phyloP scores from a whole-genome alignment of 805 yeast genomes.

The Debaryomyces maramus region DNA sequence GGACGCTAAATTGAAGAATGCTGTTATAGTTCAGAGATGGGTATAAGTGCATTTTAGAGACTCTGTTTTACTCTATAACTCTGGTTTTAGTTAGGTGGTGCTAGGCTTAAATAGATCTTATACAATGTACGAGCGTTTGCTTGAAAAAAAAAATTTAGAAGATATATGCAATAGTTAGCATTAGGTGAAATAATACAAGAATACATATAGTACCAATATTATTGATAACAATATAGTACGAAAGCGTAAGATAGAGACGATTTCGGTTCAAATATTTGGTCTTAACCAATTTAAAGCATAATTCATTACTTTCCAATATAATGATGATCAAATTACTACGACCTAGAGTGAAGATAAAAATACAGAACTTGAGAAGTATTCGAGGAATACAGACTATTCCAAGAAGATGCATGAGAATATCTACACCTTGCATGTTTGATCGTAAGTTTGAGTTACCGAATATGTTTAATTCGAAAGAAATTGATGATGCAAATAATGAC shows the following conservation, averaged over 20 bases:
- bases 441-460: background rate
- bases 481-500: background rate
- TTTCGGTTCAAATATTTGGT: too few species aligned
- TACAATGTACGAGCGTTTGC: background rate
- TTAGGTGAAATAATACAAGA: too few species aligned
- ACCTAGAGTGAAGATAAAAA: conserved; percentile 6
- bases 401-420: background rate
- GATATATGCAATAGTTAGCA: too few species aligned
- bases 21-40: conserved; percentile 94
- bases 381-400: background rate
- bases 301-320: background rate
- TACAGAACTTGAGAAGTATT: background rate
- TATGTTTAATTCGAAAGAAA: background rate
- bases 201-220: too few species aligned
- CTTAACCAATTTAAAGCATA: too few species aligned
- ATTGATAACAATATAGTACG: too few species aligned
- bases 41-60: conserved; percentile 25
- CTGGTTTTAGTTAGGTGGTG: too few species aligned
- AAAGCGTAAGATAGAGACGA: too few species aligned
- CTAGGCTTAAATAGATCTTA: too few species aligned
- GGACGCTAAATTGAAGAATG: conserved; percentile 74
- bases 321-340: conserved; percentile 5
- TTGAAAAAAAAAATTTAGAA: background rate
- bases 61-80: too few species aligned
- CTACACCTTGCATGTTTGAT: background rate